phyloP scores from a whole-genome alignment of 345 rosid species.

The Garcia nutans region DNA sequence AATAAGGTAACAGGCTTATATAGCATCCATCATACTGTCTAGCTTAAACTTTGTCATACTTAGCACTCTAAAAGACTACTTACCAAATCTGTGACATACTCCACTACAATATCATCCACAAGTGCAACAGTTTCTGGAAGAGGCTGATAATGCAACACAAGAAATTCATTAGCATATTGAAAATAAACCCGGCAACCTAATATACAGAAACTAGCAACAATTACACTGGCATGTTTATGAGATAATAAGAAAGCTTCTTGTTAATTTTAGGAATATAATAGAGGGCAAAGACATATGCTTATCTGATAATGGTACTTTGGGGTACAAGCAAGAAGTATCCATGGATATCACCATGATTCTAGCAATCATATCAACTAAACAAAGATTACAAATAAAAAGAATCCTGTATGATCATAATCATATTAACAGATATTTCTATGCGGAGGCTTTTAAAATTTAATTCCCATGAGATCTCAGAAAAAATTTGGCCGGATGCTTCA shows the following conservation, averaged over 20 bases:
- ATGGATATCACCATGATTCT: no score
- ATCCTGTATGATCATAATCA: background rate
- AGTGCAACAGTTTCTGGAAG: constrained; percentile 92
- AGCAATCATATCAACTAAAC: background rate
- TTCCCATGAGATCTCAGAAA: background rate
- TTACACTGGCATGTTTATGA: background rate
- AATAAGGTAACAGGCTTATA: background rate
- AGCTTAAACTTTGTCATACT: background rate
- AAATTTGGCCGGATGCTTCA: background rate
- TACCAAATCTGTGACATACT: constrained; percentile 89
- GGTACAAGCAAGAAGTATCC: no score
- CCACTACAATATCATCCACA: constrained; percentile 90
- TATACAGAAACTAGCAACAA: background rate
- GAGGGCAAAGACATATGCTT: background rate
- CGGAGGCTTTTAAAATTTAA: background rate
- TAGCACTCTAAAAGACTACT: constrained; percentile 15
- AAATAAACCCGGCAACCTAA: background rate
- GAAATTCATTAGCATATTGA: background rate
- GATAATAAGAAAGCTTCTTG: background rate
- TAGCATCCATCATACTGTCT: constrained; percentile 2
- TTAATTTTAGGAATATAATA: background rate
- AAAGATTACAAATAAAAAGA: background rate
- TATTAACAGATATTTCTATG: no score
- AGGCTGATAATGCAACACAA: constrained; percentile 49
- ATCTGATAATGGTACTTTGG: background rate